Conservation (phyloP, 495 filamentous ascomycete genomes). For the Penicillium odoratum region DNA sequence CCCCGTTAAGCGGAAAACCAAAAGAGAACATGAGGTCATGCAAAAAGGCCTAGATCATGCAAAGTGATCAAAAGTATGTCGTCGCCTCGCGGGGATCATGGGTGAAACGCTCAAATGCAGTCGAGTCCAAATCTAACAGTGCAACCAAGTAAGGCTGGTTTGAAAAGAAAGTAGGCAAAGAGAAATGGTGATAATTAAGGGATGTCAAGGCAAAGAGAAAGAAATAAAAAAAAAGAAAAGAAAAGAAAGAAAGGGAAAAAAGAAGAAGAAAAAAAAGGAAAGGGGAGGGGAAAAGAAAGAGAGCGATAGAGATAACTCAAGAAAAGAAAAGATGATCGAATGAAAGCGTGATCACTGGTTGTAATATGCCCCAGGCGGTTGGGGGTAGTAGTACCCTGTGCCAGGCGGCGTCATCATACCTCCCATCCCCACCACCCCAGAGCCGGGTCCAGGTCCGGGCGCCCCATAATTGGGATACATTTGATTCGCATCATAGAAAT, state of each 20-base stretch:
- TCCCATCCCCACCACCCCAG: slow-evolving; percentile 68
- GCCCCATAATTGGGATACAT: slow-evolving; percentile 52
- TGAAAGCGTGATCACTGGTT: slow-evolving; percentile 49
- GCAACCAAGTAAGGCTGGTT: slow-evolving; percentile 10
- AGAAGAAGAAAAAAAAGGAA: slow-evolving; percentile 10
- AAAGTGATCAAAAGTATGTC: slow-evolving; percentile 16
- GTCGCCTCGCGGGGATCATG: slow-evolving; percentile 24
- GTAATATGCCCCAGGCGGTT: slow-evolving; percentile 59
- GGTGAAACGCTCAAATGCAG: slow-evolving; percentile 46
- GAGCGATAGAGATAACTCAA: slow-evolving; percentile 8
- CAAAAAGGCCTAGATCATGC: slow-evolving; percentile 18
- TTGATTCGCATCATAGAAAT: slow-evolving; percentile 84
- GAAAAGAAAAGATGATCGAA: slow-evolving; percentile 4
- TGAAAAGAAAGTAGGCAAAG: slow-evolving; percentile 12
- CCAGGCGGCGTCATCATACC: slow-evolving; percentile 76
- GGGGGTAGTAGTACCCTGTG: slow-evolving; percentile 75
- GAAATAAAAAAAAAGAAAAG: slow-evolving; percentile 12
- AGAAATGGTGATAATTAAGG: slow-evolving; percentile 13
- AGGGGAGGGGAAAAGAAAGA: slow-evolving; percentile 13
- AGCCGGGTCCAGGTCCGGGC: slow-evolving; percentile 48
- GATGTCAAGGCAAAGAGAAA: not conserved
- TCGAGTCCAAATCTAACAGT: slow-evolving; percentile 29
- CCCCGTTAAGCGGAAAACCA: slow-evolving; percentile 17
- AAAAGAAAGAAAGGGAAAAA: slow-evolving; percentile 6
- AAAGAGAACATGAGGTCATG: slow-evolving; percentile 21